A percentile compares a stretch with the other conserved stretches of the same genome.
Conservation (phyloP, 768 basidiomycete species). For the Pholiota molesta region DNA sequence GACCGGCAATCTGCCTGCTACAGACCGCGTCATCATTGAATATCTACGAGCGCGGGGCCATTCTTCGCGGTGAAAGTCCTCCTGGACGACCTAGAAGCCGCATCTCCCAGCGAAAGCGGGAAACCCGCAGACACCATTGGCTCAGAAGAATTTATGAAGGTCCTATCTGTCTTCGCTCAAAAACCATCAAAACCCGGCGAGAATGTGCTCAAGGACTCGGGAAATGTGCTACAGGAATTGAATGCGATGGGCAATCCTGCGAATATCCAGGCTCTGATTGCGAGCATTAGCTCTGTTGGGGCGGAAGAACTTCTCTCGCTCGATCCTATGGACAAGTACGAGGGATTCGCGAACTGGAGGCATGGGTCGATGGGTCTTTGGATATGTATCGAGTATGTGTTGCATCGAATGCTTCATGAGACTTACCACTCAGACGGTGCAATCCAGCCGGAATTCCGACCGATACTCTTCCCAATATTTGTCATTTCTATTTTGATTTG, state of each 20-base stretch:
- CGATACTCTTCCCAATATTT: slow-evolving; percentile 96
- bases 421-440: slow-evolving; percentile 8
- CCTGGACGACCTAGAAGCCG: slow-evolving; percentile 44
- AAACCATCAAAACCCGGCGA: slow-evolving; percentile 69
- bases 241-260: slow-evolving; percentile 68
- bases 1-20: slow-evolving; percentile 35
- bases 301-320: slow-evolving; percentile 81
- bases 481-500: slow-evolving; percentile 95
- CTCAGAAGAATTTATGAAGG: slow-evolving; percentile 55
- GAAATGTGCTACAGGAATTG: slow-evolving; percentile 68
- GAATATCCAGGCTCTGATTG: slow-evolving; percentile 75
- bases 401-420: background rate
- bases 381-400: slow-evolving; percentile 84
- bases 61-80: slow-evolving; percentile 51
- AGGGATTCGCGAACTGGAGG: slow-evolving; percentile 86
- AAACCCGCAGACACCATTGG: slow-evolving; percentile 45
- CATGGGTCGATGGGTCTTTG: slow-evolving; percentile 88
- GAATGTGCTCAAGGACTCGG: slow-evolving; percentile 69
- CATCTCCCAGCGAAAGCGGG: slow-evolving; percentile 46
- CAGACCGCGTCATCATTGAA: slow-evolving; percentile 49
- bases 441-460: slow-evolving; percentile 86
- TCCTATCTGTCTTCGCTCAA: slow-evolving; percentile 67
- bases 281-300: slow-evolving; percentile 77
- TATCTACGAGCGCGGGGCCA: slow-evolving; percentile 55
- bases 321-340: slow-evolving; percentile 85